phyloP scores from a whole-genome alignment of 176 grass and related monocot species.

The Cymbopogon citratus region DNA sequence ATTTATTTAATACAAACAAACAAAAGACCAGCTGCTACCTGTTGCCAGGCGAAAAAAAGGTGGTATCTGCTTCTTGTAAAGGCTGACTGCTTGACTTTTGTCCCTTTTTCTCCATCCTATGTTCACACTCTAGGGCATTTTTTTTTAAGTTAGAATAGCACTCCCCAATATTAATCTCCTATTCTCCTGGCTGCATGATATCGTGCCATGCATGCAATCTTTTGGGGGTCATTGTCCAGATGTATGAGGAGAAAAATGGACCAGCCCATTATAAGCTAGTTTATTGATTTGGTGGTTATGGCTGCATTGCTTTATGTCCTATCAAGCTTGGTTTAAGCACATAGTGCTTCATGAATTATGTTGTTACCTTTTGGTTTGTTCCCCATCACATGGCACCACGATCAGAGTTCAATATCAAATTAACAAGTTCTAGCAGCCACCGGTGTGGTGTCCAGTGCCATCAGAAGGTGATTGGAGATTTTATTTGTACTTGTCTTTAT shows the following conservation, averaged over 20 bases:
- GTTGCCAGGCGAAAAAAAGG: slow-evolving; percentile 3
- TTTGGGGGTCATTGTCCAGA: not conserved
- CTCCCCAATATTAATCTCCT: not conserved
- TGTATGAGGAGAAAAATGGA: slow-evolving; percentile 9
- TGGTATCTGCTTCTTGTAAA: slow-evolving; percentile 11
- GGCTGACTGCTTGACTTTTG: slow-evolving; percentile 34
- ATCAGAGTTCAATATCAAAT: not conserved
- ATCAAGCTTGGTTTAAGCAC: slow-evolving; percentile 28
- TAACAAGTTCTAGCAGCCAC: not conserved
- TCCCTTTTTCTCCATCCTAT: not conserved
- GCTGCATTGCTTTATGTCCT: slow-evolving; percentile 25
- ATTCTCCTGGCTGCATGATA: slow-evolving; percentile 9
- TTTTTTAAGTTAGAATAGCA: not conserved
- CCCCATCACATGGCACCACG: slow-evolving; percentile 22
- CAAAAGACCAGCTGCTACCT: not conserved
- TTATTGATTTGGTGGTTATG: slow-evolving; percentile 36
- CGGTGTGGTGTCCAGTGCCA: not conserved
- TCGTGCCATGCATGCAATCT: not conserved
- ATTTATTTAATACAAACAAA: not conserved
- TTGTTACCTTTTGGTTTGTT: slow-evolving; percentile 26
- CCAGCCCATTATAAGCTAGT: not conserved
- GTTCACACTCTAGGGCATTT: slow-evolving; percentile 17
- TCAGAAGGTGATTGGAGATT: too few species aligned
- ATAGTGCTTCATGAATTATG: slow-evolving; percentile 31
- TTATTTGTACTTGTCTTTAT: not conserved